A percentile compares a stretch with the other conserved stretches of the same genome.
Conservation (phyloP, 2,329 filamentous ascomycete species). For the Davidsoniella eucalypti region DNA sequence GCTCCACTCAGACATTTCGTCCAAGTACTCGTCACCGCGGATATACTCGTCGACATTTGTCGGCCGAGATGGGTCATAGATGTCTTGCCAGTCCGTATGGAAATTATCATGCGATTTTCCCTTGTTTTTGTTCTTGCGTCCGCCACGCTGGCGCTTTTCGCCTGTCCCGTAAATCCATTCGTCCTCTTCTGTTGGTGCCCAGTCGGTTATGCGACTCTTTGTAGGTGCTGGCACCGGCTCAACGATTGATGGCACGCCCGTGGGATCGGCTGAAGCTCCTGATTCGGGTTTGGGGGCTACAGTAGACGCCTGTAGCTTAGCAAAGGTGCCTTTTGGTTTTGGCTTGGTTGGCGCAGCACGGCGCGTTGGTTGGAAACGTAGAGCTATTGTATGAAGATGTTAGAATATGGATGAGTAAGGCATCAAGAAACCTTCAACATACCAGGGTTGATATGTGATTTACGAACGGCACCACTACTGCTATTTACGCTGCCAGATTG, state of each 20-base stretch:
- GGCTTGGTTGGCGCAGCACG: constrained; percentile 45
- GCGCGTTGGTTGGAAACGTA: constrained; percentile 78
- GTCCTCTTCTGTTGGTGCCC: constrained; percentile 62
- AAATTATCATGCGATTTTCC: constrained; percentile 35
- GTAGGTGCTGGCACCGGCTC: constrained; percentile 22
- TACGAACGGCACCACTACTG: constrained; percentile 32
- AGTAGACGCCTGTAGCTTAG: constrained; percentile 22
- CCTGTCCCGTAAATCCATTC: constrained; percentile 52
- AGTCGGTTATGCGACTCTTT: constrained; percentile 65
- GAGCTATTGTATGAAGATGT: constrained; percentile 28
- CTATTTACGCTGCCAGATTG: too few species aligned
- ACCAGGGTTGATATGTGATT: constrained; percentile 39
- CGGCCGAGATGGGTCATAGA: constrained; percentile 71
- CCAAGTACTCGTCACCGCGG: constrained; percentile 65
- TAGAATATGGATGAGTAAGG: background rate
- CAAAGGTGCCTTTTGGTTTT: constrained; percentile 44
- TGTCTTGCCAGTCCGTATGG: constrained; percentile 68
- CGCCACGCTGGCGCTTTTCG: constrained; percentile 58
- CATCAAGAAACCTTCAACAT: background rate
- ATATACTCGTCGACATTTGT: constrained; percentile 76
- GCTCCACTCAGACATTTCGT: constrained; percentile 75
- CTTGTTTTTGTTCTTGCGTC: constrained; percentile 60
- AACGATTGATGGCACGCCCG: constrained; percentile 22
- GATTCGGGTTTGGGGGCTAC: constrained; percentile 18
- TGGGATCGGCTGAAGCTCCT: constrained; percentile 16